Conservation (phyloP, 352 stramenopile genomes). For the Plasmopara viticola region DNA sequence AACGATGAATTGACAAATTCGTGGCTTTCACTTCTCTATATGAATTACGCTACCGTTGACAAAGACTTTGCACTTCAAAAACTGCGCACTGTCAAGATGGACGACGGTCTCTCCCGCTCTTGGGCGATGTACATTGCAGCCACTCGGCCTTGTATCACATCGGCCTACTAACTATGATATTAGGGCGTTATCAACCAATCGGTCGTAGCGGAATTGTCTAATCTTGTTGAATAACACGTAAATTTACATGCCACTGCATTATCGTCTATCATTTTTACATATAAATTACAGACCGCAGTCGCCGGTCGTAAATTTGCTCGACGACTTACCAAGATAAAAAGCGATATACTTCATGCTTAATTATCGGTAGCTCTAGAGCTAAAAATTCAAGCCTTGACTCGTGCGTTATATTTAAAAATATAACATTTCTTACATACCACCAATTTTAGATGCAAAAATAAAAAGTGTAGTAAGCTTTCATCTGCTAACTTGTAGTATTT, state of each 20-base stretch:
- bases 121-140: conserved; percentile 77
- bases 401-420: no score
- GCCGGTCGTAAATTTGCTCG: no score
- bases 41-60: conserved; percentile 73
- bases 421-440: no score
- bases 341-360: no score
- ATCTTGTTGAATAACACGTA: conserved; percentile 15
- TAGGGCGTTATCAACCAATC: conserved; percentile 3
- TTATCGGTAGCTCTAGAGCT: no score
- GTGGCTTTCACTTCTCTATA: conserved; percentile 73
- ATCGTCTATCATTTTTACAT: neutral
- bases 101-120: conserved; percentile 65
- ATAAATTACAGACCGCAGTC: neutral
- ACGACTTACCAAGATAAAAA: no score
- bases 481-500: no score
- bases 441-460: no score
- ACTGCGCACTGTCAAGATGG: conserved; percentile 52
- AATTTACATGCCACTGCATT: neutral
- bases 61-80: conserved; percentile 39
- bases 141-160: conserved; percentile 22
- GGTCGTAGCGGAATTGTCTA: conserved; percentile 21
- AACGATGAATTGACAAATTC: conserved; percentile 41
- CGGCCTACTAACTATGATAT: conserved; percentile 16
- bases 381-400: no score
- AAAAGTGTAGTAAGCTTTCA: no score